Evolutionary conservation across 225 moss, liverwort and hornwort genomes (phyloP), one percentile per base, ranked within the genome.

Genomic region (Rhytidiadelphus loreus): DNA sequence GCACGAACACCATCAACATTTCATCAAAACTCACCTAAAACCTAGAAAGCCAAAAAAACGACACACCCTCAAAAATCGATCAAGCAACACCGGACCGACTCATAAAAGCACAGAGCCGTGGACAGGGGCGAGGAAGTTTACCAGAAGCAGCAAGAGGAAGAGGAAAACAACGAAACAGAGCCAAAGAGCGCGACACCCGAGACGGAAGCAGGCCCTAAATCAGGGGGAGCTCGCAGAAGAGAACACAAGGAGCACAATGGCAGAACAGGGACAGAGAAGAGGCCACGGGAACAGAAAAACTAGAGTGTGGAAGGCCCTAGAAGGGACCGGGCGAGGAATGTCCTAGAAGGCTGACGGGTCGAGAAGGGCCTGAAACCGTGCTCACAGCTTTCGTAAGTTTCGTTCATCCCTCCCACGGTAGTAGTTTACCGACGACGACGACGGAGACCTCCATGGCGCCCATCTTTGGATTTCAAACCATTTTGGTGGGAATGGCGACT

Each of bases 301-400:
- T 44, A 43, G 80, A 13, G 35, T 25, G 43, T 58, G 52, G 89
- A 91, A 89, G 84, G 73, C 74, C 30, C 91, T 52, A 60, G 91
- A 91, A 91, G 83, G 73, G 15, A 20, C n/a, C 25, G 32, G 35
- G 56, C 7, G 33, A 88, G 28, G 90, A 88, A 88, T 76, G 85
- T 88, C 90, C 90, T 86, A 73, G 86, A 89, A 88, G 48, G 39
- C 75, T 20, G 66, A 89, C 55, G 33, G 78, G 37, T 77, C 68
- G 41, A 72, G 85, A 71, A 89, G 90, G 73, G 20, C 90, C 90
- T 90, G 86, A 91, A 82, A 88, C 90, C 90, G 90, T 76, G 85
- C 88, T 48, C 61, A 57, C 83, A 56, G 21, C 57, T 70, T 89
- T 62, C 89, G 89, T 89, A 56, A 16, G 46, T 70, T 89, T 62